Evolutionary conservation across 2,329 filamentous ascomycete genomes (phyloP).

Genomic region (Microsporum audouinii): DNA sequence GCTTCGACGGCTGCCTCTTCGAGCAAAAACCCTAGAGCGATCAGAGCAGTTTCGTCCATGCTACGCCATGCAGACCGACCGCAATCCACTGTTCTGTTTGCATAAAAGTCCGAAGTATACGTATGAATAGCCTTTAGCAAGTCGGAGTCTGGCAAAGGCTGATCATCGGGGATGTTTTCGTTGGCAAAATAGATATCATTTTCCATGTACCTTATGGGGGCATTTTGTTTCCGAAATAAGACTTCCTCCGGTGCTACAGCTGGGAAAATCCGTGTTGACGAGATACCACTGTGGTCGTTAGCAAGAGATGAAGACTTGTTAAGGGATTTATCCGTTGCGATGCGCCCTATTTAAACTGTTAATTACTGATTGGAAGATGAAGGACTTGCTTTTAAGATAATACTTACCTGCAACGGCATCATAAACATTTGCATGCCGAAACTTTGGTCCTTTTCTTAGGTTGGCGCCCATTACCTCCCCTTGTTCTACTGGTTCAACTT

Average conservation of each 20-base stretch:
- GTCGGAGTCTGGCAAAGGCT: conserved; percentile 44
- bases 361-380: neutral
- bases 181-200: conserved; percentile 46
- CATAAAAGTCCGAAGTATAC: conserved; percentile 48
- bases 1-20: conserved; percentile 45
- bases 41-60: conserved; percentile 52
- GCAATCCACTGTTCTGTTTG: conserved; percentile 22
- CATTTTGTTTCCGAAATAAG: conserved; percentile 42
- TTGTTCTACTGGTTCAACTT: neutral
- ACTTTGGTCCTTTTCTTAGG: neutral
- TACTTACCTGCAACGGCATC: conserved; percentile 46
- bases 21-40: conserved; percentile 49
- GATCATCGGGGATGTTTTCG: conserved; percentile 30
- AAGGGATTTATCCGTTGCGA: conserved; percentile 32
- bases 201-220: conserved; percentile 42
- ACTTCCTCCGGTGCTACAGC: conserved; percentile 47
- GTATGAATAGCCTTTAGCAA: conserved; percentile 46
- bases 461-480: neutral
- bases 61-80: conserved; percentile 37
- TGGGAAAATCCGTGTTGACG: conserved; percentile 21
- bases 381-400: neutral
- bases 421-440: conserved; percentile 41
- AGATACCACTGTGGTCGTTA: conserved; percentile 21
- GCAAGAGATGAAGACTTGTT: conserved; percentile 16
- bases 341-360: conserved; percentile 31